Percentiles rank a stretch among this genome's conserved stretches.
Conservation (phyloP, 192 early-diverging fungal species). For the Cetraspora pellucida region DNA sequence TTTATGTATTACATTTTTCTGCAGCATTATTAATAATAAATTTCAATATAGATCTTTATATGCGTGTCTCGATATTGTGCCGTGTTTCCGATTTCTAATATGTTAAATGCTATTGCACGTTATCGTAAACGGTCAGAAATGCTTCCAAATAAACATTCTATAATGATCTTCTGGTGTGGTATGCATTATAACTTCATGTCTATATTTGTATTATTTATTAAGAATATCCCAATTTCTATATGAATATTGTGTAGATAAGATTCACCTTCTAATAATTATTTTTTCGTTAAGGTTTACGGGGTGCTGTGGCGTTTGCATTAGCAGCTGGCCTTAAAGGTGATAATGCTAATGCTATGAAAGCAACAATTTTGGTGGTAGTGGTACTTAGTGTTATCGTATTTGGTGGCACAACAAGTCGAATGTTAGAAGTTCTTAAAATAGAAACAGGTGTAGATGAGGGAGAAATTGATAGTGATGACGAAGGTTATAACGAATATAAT, state of each 20-base stretch:
- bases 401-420: conserved; percentile 86
- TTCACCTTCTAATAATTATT: neutral
- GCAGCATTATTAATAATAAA: neutral
- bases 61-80: conserved; percentile 86
- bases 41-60: conserved; percentile 64
- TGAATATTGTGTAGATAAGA: neutral
- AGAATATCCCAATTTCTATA: neutral
- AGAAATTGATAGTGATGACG: conserved; percentile 51
- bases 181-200: neutral
- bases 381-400: conserved; percentile 89
- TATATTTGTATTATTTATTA: neutral
- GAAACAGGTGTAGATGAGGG: conserved; percentile 71
- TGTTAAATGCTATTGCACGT: conserved; percentile 76
- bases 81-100: conserved; percentile 77
- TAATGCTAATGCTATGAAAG: conserved; percentile 72
- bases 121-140: conserved; percentile 55
- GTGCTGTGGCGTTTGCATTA: conserved; percentile 95
- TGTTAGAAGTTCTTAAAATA: conserved; percentile 78
- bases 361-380: conserved; percentile 91
- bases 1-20: neutral
- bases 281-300: conserved; percentile 61
- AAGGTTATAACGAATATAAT: conserved; percentile 36
- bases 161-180: conserved; percentile 96
- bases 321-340: conserved; percentile 77
- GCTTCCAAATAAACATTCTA: conserved; percentile 69